Evolutionary conservation across 2,329 filamentous ascomycete genomes (phyloP), one percentile per base, ranked within the genome.

Genomic region (Cadophora sp.): DNA sequence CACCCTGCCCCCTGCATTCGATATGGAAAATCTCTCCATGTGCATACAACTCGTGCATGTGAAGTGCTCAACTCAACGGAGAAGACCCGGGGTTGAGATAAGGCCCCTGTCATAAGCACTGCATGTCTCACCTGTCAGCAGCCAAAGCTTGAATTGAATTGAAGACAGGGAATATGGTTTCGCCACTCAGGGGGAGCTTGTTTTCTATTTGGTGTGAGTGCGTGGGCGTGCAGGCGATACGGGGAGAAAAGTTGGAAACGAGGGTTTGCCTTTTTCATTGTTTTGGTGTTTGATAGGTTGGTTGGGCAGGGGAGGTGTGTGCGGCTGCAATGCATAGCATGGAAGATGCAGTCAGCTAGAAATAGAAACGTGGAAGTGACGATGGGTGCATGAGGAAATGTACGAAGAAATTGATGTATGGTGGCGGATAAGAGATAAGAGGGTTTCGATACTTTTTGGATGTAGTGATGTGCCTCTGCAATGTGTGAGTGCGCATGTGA

Each of bases 61-160:
- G 34, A 37, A 37, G 34, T 37, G 8, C 7, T 37, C 34, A 37
- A 9, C 34, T 12, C 8, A 29, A 53, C 50, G 27, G 55, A 19
- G 19, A n/a, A 14, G 43, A 22, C 43, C 43, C 6, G 22, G 55
- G 55, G 55, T 59, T 22, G 29, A 59, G 55, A 59, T 59, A 59
- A 59, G 55, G 34, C 55, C 55, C 55, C 6, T 59, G 55, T n/a
- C 27, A 1, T 48, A 22, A 22, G 19, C 43, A 55, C 2, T n/a
- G 27, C 26, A 53, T 55, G 51, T 37, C 34, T 59, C 29, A 40
- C 5, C 19, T 12, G 31, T 59, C 55, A 40, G 34, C 55, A 24
- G 19, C 40, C n/a, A 59, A 59, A 59, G 55, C 55, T 59, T 59
- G 51, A 31, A 55, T 31, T 59, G n/a, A 40, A 34, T 3, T 34